Conservation (phyloP, 495 filamentous ascomycete genomes). For the Chaetomium cochliodes region DNA sequence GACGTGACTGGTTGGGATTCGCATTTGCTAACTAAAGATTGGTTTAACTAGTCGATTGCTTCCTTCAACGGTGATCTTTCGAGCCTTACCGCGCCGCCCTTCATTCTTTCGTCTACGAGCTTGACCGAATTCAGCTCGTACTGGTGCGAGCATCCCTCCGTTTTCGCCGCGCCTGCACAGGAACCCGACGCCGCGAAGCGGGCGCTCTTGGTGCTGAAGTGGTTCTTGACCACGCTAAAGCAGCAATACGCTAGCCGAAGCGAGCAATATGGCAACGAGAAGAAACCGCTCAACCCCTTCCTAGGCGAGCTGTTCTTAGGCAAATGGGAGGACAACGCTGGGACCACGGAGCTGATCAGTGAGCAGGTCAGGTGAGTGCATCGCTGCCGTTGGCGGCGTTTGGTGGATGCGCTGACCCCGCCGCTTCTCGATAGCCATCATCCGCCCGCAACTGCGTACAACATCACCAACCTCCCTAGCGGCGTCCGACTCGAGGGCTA, state of each 20-base stretch:
- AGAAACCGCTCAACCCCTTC: conserved; percentile 94
- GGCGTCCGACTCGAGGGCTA: conserved; percentile 89
- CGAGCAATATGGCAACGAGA: conserved; percentile 90
- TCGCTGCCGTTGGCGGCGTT: neutral
- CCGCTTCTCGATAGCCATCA: conserved; percentile 68
- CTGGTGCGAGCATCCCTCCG: conserved; percentile 89
- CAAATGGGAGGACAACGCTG: conserved; percentile 75
- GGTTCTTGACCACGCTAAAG: conserved; percentile 95
- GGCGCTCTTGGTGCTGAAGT: conserved; percentile 84
- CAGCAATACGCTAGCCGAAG: conserved; percentile 90
- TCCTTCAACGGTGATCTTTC: conserved; percentile 96
- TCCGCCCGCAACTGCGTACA: conserved; percentile 94
- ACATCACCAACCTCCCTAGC: conserved; percentile 80
- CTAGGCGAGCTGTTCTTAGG: conserved; percentile 89
- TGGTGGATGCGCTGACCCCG: conserved; percentile 43
- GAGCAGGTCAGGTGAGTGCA: conserved; percentile 63
- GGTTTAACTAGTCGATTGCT: conserved; percentile 71
- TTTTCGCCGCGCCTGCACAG: conserved; percentile 81
- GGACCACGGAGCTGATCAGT: conserved; percentile 62
- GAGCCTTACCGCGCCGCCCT: conserved; percentile 89
- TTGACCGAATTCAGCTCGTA: conserved; percentile 94
- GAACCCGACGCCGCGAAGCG: conserved; percentile 82
- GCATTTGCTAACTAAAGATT: conserved; percentile 14
- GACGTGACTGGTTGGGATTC: neutral
- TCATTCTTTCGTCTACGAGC: conserved; percentile 89